phyloP scores from a whole-genome alignment of 371 early-diverging fungal genomes.

The Mucor ambiguus region DNA sequence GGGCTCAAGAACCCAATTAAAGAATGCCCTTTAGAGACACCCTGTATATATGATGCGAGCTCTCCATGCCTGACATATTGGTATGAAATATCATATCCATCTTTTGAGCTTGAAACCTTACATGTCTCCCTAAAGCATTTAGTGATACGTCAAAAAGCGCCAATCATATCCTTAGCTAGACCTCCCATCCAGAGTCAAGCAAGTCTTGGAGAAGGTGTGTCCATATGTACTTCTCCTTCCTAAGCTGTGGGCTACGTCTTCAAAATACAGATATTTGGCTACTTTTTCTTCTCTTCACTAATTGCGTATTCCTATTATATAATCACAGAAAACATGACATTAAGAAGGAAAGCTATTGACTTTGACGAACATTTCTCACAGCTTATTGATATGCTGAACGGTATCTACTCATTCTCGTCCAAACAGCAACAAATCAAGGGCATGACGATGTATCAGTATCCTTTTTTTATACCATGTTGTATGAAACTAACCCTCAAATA shows the following conservation, averaged over 20 bases:
- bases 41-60: no score
- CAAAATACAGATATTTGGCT: background rate
- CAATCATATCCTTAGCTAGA: background rate
- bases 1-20: background rate
- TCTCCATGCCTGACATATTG: no score
- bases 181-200: background rate
- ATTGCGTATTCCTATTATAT: background rate
- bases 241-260: background rate
- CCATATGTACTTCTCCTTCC: background rate
- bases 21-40: no score
- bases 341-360: constrained; percentile 63
- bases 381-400: constrained; percentile 55
- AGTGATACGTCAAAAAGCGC: background rate
- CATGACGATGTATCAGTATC: constrained; percentile 77
- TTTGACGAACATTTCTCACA: constrained; percentile 61
- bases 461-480: constrained; percentile 16
- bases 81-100: no score
- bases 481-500: constrained; percentile 1
- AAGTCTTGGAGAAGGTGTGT: background rate
- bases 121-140: background rate
- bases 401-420: constrained; percentile 59
- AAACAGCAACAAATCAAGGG: constrained; percentile 54
- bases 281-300: background rate
- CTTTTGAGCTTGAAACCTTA: no score
- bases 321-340: constrained; percentile 44